Evolutionary conservation across 202 grass and related monocot genomes (phyloP), one percentile per base, ranked within the genome.

Genomic region (Elaeis oleifera): DNA sequence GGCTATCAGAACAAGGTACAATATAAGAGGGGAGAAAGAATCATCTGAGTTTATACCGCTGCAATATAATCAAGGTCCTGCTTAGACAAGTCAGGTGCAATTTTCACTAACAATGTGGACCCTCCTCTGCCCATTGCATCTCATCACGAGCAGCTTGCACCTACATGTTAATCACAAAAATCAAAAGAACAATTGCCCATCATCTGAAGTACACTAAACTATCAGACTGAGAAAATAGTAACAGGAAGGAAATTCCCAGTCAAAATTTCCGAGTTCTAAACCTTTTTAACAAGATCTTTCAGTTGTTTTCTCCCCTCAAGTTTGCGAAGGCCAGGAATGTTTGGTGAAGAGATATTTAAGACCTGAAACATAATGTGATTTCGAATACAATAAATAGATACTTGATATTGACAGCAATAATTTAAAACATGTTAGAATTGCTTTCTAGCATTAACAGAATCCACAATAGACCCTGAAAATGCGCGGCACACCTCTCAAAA

Each of bases 41-140:
- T 60, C 24, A 36, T 59, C 15, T 17, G 4, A 18, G 18, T 26
- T 77, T 59, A 50, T 79, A 92, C 88, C 0, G 72, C 94, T 50
- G 88, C 88, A 86, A 99, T 92, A 69, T 92, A 88, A 50, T 97
- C 94, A n/a, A 97, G 84, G 69, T 99, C 88, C 59, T 99, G 79
- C 72, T 92, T 99, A 77, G 85, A 89, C 61, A 99, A 79, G 76
- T 99, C 88, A 7, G 94, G 94, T 70, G 88, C 94, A 44, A 99
- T 92, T 61, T 99, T 99, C 16, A 99, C 94, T 19, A 89, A 81
- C 65, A 99, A 76, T 66, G 94, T 75, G 85, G 94, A 22, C 85
- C 88, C 61, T 99, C 88, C 86, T 92, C 85, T 58, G 77, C 94
- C 85, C 88, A 99, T 74, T 89, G 94, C 94, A 99, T 99, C 76